Evolutionary conservation across 257 asterid species (phyloP), one percentile per base, ranked within the genome.

Genomic region (Catharanthus roseus): DNA sequence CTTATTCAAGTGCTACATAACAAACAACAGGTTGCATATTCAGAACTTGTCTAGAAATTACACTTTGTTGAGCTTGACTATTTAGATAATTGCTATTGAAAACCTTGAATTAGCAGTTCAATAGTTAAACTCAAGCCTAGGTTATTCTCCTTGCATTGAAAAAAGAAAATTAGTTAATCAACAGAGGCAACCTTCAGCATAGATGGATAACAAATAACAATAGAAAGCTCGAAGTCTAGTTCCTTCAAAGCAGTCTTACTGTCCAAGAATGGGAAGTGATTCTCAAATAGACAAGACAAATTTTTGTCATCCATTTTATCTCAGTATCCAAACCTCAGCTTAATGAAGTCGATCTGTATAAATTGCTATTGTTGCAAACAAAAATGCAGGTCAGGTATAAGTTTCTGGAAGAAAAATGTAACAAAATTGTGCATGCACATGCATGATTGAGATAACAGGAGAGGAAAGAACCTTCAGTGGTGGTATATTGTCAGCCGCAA

Each of bases 401-500:
- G 34, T 56, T 56, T 11, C 33, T 26, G 11, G 38, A 3, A 42
- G 11, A n/a, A 29, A 65, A 39, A 64, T 13, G 42, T 38, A 38
- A 38, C 3, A 3, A 38, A 38, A 21, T 4, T 12, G 5, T 24
- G 18, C 39, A 45, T 44, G 65, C 65, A 29, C 42, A 58, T 29
- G 31, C 34, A 29, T 58, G 18, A 31, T 19, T 33, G 45, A 67
- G 64, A 51, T 15, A 71, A 69, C 38, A 63, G 23, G 44, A 38
- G 26, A 31, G 42, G 41, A 28, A 67, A 34, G 13, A 38, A 90
- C 98, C 97, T 89, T 87, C 6, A 90, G 74, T 10, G 98, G 98
- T 0, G 97, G 95, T 15, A 89, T 93, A 64, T 90, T 93, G 62
- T 93, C 97, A 0, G 96, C 96, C 10, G 97, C 96, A 72, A 90